These are phyloP conservation scores for Fusarium staphyleae DNA, from an alignment of 2,329 filamentous ascomycete genomes.

Conservation along the genomic window DNA sequence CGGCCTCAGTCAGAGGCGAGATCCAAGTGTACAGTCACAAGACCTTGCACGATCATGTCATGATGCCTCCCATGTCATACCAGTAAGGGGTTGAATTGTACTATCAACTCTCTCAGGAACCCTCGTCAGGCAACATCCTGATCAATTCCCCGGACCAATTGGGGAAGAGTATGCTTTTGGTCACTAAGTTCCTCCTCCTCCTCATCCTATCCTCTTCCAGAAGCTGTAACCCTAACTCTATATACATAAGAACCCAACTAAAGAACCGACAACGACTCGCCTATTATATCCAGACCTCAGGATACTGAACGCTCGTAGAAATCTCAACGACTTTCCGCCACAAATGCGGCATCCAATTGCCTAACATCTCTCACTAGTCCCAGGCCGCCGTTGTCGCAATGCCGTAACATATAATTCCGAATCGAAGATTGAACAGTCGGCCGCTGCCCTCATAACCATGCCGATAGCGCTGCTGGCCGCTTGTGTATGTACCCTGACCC, in stretches of 20 bases:
- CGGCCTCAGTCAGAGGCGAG: too few species aligned
- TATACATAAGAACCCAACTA: constrained; percentile 30
- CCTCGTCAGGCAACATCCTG: constrained; percentile 10
- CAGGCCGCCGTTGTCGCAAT: constrained; percentile 28
- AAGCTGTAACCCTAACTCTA: constrained; percentile 29
- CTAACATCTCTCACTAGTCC: constrained; percentile 2
- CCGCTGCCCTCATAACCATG: constrained; percentile 31
- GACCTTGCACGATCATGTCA: not conserved
- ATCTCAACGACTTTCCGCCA: not conserved
- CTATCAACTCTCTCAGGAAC: constrained; percentile 21
- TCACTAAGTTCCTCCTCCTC: constrained; percentile 1
- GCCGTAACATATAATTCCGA: constrained; percentile 28
- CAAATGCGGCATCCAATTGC: constrained; percentile 1
- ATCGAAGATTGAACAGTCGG: constrained; percentile 32
- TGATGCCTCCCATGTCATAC: not conserved
- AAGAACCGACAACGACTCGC: constrained; percentile 29
- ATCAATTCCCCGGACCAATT: constrained; percentile 12
- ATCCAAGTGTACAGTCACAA: too few species aligned
- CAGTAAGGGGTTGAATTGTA: constrained; percentile 14
- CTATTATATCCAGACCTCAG: constrained; percentile 37
- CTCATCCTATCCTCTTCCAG: constrained; percentile 1
- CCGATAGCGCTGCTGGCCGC: constrained; percentile 26
- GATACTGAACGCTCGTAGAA: constrained; percentile 14
- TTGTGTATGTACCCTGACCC: constrained; percentile 29
- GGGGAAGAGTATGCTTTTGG: constrained; percentile 32